Evolutionary conservation across 1,284 basidiomycete species (phyloP), one percentile per base, ranked within the genome.

Genomic region (Cerrena zonata): DNA sequence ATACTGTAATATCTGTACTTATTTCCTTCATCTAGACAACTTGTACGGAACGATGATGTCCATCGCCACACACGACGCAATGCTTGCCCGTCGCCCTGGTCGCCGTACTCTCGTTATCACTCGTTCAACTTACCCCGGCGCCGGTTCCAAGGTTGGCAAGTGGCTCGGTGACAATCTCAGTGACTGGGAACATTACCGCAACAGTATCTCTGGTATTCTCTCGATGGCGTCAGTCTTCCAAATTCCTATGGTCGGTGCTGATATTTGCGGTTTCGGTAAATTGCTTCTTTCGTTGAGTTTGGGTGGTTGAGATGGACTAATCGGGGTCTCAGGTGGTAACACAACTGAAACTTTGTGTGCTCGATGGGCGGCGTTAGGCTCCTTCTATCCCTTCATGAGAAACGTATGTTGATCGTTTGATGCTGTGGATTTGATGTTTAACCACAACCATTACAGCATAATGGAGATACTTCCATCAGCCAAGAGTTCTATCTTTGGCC

Each of bases 11-110:
- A n/a, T n/a, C n/a, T n/a, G n/a, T n/a, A n/a, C n/a, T n/a, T n/a
- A n/a, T n/a, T n/a, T n/a, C n/a, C n/a, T n/a, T n/a, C n/a, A n/a
- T n/a, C n/a, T 55, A 67, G 70, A 86, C 68, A 87, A 86, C 54
- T 64, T 88, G 12, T 87, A 78, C 61, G 85, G 85, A 1, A 79
- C 78, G 3, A 83, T 85, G 78, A 86, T 87, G 84, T 82, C 81
- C 5, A 70, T 70, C 5, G 73, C 73, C 7, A 87, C 84, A 0
- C 79, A 73, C 38, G 64, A 79, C 22, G 83, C 84, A 2, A 76
- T 88, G 74, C 68, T 80, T 18, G 69, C 74, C 1, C 78, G 84
- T 27, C 72, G 80, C 18, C 83, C 84, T 2, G 80, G 76, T 1
- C 66, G 75, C 46, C 77, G 79, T 1, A 76, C 85, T 0, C 71